Percentiles rank a stretch among this genome's conserved stretches.
Conservation (phyloP, 345 rosid genomes). For the Isatis tinctoria region DNA sequence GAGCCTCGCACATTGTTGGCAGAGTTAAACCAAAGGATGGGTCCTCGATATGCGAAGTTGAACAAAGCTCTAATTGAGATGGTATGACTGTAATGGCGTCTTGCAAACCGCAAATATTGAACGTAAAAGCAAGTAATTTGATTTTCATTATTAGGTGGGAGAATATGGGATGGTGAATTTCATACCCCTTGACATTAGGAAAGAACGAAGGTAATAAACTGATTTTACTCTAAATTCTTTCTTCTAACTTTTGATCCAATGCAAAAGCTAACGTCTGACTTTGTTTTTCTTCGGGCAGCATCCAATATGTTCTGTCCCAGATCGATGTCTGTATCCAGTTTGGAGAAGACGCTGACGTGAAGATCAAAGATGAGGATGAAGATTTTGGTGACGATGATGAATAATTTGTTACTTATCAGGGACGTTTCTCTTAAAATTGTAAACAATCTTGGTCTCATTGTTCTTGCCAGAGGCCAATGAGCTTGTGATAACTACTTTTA, state of each 20-base stretch:
- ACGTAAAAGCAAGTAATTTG: background rate
- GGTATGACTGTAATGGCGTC: constrained; percentile 36
- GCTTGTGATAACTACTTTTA: background rate
- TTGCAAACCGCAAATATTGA: background rate
- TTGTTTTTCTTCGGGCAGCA: constrained; percentile 39
- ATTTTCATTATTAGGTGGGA: constrained; percentile 48
- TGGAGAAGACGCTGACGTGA: constrained; percentile 95
- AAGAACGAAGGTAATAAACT: constrained; percentile 64
- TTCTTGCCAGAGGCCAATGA: background rate
- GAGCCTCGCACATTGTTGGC: constrained; percentile 62
- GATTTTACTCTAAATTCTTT: background rate
- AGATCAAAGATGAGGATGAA: constrained; percentile 68
- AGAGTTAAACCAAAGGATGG: constrained; percentile 74
- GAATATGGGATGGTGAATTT: constrained; percentile 91
- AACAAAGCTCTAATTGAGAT: constrained; percentile 75
- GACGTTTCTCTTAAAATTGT: background rate
- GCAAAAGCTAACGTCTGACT: background rate
- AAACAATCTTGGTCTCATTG: constrained; percentile 12
- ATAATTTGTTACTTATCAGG: background rate
- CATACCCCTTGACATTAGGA: constrained; percentile 70
- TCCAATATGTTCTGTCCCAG: constrained; percentile 65
- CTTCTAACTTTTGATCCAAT: background rate
- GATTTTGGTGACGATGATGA: constrained; percentile 29
- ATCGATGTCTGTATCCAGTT: constrained; percentile 79
- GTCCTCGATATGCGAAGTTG: constrained; percentile 69